phyloP scores from a whole-genome alignment of 164 flowering plant genomes.

The Stephania cephalantha region DNA sequence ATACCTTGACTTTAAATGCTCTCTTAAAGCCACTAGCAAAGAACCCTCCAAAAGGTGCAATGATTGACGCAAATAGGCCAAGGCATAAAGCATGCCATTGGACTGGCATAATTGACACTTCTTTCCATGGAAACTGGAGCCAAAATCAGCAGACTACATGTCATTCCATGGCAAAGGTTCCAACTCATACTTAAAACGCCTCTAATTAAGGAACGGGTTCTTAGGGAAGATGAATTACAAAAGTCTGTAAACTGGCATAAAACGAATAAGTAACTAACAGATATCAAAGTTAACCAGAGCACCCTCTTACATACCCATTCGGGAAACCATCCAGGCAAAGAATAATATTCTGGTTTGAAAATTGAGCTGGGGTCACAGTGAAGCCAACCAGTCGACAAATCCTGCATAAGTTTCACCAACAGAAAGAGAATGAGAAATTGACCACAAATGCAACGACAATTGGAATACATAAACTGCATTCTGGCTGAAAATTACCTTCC shows the following conservation, averaged over 20 bases:
- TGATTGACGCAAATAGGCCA: conserved; percentile 90
- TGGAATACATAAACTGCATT: not conserved
- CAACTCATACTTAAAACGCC: too few relatives aligned
- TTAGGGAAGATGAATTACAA: too few relatives aligned
- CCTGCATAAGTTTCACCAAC: conserved; percentile 41
- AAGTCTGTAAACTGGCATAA: too few relatives aligned
- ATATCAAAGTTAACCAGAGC: too few relatives aligned
- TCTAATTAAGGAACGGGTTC: too few relatives aligned
- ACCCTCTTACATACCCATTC: conserved; percentile 48
- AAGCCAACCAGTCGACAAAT: conserved; percentile 92
- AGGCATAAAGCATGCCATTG: conserved; percentile 90
- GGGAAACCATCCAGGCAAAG: conserved; percentile 58
- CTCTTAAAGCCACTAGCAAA: conserved; percentile 98
- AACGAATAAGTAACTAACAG: too few relatives aligned
- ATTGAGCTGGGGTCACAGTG: conserved; percentile 91
- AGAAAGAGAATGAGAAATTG: conserved; percentile 1
- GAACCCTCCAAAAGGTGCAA: conserved; percentile 99
- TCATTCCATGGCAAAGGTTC: not conserved
- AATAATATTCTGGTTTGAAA: conserved; percentile 61
- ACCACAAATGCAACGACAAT: not conserved
- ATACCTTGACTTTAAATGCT: conserved; percentile 94
- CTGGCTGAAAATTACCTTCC: conserved; percentile 50
- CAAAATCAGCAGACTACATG: not conserved
- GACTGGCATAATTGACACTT: conserved; percentile 63
- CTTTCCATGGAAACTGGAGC: conserved; percentile 86